Base-by-base conservation (phyloP, 2,329 filamentous ascomycete genomes). In the Pestalotiopsis sp. region DNA sequence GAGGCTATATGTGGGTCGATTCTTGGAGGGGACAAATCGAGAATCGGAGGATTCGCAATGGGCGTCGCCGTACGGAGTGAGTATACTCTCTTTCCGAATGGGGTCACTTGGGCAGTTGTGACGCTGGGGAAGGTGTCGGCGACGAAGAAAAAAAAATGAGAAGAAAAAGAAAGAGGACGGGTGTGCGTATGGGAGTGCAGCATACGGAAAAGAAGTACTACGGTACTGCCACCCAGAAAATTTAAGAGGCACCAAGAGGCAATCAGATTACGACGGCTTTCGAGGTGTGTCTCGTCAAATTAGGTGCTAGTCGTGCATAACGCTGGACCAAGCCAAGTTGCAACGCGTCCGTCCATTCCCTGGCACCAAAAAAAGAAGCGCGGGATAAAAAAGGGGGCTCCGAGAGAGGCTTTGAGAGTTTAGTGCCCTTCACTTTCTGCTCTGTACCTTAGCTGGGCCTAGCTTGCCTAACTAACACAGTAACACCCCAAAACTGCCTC, bases 1-100 rank as follows among this genome's bases (percentile, higher is more conserved):
- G 71, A 71, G 31, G 23, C 27, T 60, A 23, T 20, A 17, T 25
- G 63, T 66, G 64, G 64, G 64, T 66, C 56, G 36, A 31, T 38
- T 52, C 20, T 14, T 14, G 38, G 39, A 20, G 45, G 49, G 56
- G 61, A 65, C 39, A 31, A 39, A 58, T 66, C 64, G 58, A 62
- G 60, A 64, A 63, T 57, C 27, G 62, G 39, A 52, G 56, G 31
- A 31, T 23, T n/a, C 25, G 56, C 20, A 12, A 38, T 45, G 61
- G 56, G 27, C 45, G 59, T 62, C 38, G 25, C n/a, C 23, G n/a
- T 17, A 23, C 39, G 36, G 52, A 25, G 64, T 25, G 27, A 52
- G 45, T 17, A 52, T 52, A 14, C 27, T 27, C 52, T 38, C 23
- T 66, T 56, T 41, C 64, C 27, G 23, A 12, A 31, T 31, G 49